Evolutionary conservation across 805 yeast species (phyloP).

Genomic region (Debaryomyces hansenii): DNA sequence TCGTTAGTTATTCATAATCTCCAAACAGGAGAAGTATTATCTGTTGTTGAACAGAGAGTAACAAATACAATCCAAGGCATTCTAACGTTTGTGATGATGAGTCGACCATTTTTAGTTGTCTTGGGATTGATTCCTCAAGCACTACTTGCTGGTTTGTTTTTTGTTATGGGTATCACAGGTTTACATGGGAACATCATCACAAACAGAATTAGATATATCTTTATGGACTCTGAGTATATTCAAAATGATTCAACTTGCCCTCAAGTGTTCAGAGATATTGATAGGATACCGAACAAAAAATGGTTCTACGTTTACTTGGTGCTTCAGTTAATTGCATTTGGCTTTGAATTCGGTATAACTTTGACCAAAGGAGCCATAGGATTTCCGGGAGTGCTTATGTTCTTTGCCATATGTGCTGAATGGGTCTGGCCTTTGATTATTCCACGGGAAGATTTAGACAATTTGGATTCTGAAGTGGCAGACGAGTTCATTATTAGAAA

Average conservation of each 20-base stretch:
- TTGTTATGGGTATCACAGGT: slow-evolving; percentile 89
- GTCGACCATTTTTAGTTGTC: slow-evolving; percentile 80
- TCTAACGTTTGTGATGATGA: slow-evolving; percentile 82
- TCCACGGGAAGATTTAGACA: slow-evolving; percentile 55
- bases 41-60: slow-evolving; percentile 86
- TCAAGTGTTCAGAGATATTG: slow-evolving; percentile 30
- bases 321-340: slow-evolving; percentile 67
- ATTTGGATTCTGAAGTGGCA: slow-evolving; percentile 68
- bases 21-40: slow-evolving; percentile 34
- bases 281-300: slow-evolving; percentile 30
- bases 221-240: slow-evolving; percentile 52
- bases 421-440: slow-evolving; percentile 64
- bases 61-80: slow-evolving; percentile 85
- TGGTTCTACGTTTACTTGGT: slow-evolving; percentile 57
- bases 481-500: slow-evolving; percentile 55
- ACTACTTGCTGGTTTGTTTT: slow-evolving; percentile 87
- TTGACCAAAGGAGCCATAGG: slow-evolving; percentile 91
- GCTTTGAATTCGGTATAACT: slow-evolving; percentile 81
- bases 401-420: slow-evolving; percentile 62
- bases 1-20: slow-evolving; percentile 62
- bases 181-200: slow-evolving; percentile 66
- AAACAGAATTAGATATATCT: slow-evolving; percentile 59
- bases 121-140: slow-evolving; percentile 89
- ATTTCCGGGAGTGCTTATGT: slow-evolving; percentile 81
- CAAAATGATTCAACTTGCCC: slow-evolving; percentile 37